A percentile compares a stretch with the other conserved stretches of the same genome.
These are phyloP conservation scores for Cladosporium sp. DNA, from an alignment of 2,329 filamentous ascomycete species.

Conservation along the genomic window DNA sequence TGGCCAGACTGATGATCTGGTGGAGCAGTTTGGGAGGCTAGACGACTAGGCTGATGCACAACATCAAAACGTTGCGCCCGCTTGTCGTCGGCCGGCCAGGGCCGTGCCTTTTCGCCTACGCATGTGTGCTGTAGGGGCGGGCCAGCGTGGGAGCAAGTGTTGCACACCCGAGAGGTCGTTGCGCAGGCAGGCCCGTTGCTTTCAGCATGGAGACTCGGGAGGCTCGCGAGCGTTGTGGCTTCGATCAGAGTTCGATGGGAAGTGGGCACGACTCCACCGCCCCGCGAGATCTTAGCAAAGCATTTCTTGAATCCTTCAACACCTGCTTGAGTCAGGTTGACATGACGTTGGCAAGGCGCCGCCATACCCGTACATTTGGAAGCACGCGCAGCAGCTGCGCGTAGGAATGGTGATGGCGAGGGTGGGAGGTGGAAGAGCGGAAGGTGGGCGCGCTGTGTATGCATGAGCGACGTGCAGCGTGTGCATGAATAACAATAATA, in stretches of 20 bases:
- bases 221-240: not conserved
- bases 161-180: not conserved
- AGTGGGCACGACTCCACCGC: not conserved
- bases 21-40: not conserved
- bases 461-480: not conserved
- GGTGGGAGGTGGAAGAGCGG: too few species aligned
- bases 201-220: not conserved
- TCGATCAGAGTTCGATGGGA: not conserved
- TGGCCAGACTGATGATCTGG: not conserved
- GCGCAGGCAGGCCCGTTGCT: not conserved
- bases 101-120: conserved; percentile 4
- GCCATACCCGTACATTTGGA: not conserved
- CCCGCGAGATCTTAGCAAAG: not conserved
- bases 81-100: not conserved
- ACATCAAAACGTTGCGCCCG: conserved; percentile 7
- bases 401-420: not conserved
- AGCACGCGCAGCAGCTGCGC: not conserved
- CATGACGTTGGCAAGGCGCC: conserved; percentile 1
- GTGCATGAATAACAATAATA: too few species aligned
- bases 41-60: conserved; percentile 1
- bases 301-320: not conserved
- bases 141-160: too few species aligned
- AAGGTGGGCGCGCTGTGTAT: not conserved
- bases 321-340: not conserved
- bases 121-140: not conserved